Percentiles rank a stretch among this genome's conserved stretches.
Conservation (phyloP, 257 asterid species). For the Verbena officinalis region DNA sequence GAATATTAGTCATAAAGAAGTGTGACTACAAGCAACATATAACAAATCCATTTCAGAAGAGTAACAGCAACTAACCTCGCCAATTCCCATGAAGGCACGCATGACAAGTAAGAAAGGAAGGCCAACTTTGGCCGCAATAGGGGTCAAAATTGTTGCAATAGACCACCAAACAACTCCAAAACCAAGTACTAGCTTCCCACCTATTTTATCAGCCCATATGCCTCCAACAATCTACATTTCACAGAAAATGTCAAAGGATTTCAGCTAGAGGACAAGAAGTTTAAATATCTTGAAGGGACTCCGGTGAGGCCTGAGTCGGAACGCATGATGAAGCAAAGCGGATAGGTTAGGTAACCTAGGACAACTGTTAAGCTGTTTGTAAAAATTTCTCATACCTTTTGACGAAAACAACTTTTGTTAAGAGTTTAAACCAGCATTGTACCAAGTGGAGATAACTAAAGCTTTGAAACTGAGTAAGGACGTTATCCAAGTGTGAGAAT, state of each 20-base stretch:
- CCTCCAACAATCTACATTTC: slow-evolving; percentile 85
- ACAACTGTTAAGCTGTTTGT: no score
- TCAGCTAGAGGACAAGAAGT: slow-evolving; percentile 11
- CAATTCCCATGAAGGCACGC: slow-evolving; percentile 93
- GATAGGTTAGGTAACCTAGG: no score
- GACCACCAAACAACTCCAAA: slow-evolving; percentile 99
- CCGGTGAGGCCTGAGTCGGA: no score
- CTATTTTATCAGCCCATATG: slow-evolving; percentile 94
- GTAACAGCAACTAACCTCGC: slow-evolving; percentile 65
- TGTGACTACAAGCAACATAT: slow-evolving; percentile 5
- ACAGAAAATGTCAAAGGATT: slow-evolving; percentile 19
- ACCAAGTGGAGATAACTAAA: no score
- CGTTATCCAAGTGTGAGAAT: slow-evolving; percentile 7
- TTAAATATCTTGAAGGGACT: no score
- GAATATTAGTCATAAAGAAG: background rate
- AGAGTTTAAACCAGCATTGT: no score
- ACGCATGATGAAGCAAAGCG: no score
- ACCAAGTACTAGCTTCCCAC: slow-evolving; percentile 86
- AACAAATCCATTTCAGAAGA: slow-evolving; percentile 21
- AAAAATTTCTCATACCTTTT: no score
- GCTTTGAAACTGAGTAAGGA: background rate
- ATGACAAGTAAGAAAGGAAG: slow-evolving; percentile 81
- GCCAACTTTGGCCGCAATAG: slow-evolving; percentile 83
- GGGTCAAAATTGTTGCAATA: slow-evolving; percentile 75
- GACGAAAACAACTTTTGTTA: no score